Evolutionary conservation across 345 rosid genomes (phyloP), one percentile per base, ranked within the genome.

Genomic region (Rhizophora mangle): DNA sequence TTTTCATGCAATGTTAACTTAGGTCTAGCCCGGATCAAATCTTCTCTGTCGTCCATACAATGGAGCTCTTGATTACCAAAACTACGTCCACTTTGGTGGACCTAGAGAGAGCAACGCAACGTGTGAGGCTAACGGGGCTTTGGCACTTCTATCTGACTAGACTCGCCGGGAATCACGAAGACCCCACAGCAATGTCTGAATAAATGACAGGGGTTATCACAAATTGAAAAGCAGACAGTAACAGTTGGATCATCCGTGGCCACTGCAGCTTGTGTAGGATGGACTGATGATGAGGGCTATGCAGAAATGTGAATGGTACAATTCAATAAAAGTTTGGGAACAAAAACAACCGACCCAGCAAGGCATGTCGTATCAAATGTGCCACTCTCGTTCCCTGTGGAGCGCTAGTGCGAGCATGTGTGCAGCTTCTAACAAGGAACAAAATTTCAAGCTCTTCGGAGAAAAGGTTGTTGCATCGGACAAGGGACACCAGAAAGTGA

Each of bases 151-250:
- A 56, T 11, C 59, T 24, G 60, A 56, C 30, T 2, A 10, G 30
- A 56, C 37, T 68, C 30, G 60, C 49, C 27, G 37, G 52, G 43
- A 36, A 56, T 66, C 83, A 68, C 24, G 24, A 62, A 52, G 56
- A 62, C 75, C 79, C 72, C 69, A 69, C 72, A 56, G 52, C 39
- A 15, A 31, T 39, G 62, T 20, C 15, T 47, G 58, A 46, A 56
- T 47, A 71, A 53, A 75, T 52, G 60, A 36, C 60, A 30, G 46
- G 19, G 11, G 31, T 46, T 16, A 64, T 65, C 83, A 56, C 69
- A 56, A 34, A 60, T 36, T 72, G 70, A 73, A 76, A 78, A 69
- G 82, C 71, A 55, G 79, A 83, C 75, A 73, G 72, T 56, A 75
- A 75, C 63, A 29, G 68, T 31, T 30, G 70, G 37, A 64, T 58